phyloP scores from a whole-genome alignment of 75 land plant species.

The Cupressus sempervirens region DNA sequence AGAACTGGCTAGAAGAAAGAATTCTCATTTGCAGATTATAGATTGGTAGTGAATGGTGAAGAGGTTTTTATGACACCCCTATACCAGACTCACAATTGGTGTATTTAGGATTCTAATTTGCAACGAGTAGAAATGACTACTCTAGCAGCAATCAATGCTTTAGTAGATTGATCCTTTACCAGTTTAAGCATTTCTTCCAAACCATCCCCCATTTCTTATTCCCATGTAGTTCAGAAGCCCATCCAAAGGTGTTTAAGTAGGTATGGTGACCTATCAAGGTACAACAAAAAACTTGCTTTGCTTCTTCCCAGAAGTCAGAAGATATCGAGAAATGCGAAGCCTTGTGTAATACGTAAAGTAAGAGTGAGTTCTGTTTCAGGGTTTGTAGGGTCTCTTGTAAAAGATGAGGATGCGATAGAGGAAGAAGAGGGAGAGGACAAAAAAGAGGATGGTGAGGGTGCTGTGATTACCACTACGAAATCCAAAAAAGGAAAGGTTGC shows the following conservation, averaged over 20 bases:
- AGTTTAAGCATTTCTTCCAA: background rate
- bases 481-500: constrained; percentile 94
- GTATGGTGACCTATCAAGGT: constrained; percentile 4
- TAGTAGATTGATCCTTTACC: background rate
- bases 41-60: background rate
- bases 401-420: constrained; percentile 14
- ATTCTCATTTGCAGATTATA: background rate
- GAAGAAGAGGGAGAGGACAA: too few relatives aligned
- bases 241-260: background rate
- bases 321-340: background rate
- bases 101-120: background rate
- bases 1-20: background rate
- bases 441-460: constrained; percentile 8
- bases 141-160: background rate
- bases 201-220: background rate
- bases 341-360: background rate
- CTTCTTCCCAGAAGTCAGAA: background rate
- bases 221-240: background rate
- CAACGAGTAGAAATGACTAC: background rate
- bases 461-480: constrained; percentile 27
- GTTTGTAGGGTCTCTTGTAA: constrained; percentile 23
- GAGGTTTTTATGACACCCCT: background rate
- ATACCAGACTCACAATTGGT: background rate
- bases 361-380: constrained; percentile 10
- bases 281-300: background rate